These are phyloP conservation scores for Amesomyces nigricolor DNA, from an alignment of 2,329 filamentous ascomycete species.

Conservation along the genomic window DNA sequence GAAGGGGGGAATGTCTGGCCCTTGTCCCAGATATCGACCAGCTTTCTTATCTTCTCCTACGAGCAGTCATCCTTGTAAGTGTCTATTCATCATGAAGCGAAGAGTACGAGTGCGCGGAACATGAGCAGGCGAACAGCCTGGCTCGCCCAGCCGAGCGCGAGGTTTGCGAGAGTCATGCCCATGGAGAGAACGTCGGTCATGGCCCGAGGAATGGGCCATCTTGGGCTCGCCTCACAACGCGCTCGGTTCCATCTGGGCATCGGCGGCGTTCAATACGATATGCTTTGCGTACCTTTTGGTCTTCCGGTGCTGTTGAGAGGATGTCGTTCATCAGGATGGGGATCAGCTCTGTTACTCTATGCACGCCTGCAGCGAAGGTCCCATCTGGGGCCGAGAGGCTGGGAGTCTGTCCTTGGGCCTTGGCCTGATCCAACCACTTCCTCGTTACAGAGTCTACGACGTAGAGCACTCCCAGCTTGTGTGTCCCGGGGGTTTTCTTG, in stretches of 20 bases:
- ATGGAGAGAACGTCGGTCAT: background rate
- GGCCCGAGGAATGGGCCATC: background rate
- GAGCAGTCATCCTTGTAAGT: conserved; percentile 42
- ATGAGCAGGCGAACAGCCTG: background rate
- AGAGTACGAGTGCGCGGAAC: conserved; percentile 17
- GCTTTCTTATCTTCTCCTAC: conserved; percentile 92
- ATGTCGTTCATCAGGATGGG: conserved; percentile 95
- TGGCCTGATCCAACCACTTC: conserved; percentile 96
- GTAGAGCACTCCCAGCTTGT: conserved; percentile 98
- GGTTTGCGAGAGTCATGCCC: background rate
- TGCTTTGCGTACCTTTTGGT: conserved; percentile 84
- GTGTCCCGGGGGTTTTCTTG: conserved; percentile 87
- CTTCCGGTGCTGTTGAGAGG: conserved; percentile 75
- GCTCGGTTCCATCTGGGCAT: conserved; percentile 5
- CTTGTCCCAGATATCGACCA: conserved; percentile 97
- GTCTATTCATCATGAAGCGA: conserved; percentile 25
- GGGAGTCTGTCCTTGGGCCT: conserved; percentile 68
- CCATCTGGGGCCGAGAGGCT: conserved; percentile 79
- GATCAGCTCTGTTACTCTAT: conserved; percentile 93
- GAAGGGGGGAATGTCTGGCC: conserved; percentile 79
- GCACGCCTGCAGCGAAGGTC: conserved; percentile 89
- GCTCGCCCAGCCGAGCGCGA: background rate
- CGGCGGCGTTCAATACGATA: conserved; percentile 15
- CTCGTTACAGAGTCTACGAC: conserved; percentile 99
- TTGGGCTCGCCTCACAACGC: conserved; percentile 6